Base-by-base conservation (phyloP, 1,139 yeast genomes). In the Kodamaea derodonti region DNA sequence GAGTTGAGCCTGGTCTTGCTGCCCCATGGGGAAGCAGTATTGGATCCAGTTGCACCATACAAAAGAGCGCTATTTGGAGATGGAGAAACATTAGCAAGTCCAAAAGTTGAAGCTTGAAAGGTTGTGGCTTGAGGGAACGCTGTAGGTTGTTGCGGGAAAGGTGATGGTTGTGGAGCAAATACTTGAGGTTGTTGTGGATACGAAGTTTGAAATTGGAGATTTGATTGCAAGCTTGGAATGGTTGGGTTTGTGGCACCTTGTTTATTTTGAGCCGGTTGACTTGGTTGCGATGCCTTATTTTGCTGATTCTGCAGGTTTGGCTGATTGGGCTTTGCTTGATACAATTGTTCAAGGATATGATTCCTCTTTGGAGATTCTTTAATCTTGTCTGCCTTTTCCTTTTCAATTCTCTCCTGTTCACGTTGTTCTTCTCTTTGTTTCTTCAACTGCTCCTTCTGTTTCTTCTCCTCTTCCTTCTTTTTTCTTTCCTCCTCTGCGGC, bases 391-490 rank as follows among this genome's bases (percentile, higher is more conserved):
- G 31, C 48, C 29, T n/a, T 34, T 35, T 47, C 56, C 45, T 56
- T 52, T 47, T 64, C 67, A 20, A 33, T 26, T 33, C 36, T 38
- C 14, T 31, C 34, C n/a, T 30, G 32, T 27, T 40, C 44, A 11
- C 46, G 37, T 54, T 63, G 67, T 46, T 61, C 69, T 51, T 65
- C 62, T 50, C 57, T 58, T 47, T 66, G 65, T 57, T 69, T 65
- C 43, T 58, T 68, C 48, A 56, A 65, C 15, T 46, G 31, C 40
- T 49, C 70, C 58, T 65, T 72, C 59, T 56, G 69, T 51, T 56
- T 65, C 61, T 58, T 72, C 45, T 60, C 72, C 49, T 60, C 72
- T 43, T 60, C 75, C 62, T 58, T 71, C 51, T 50, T 65, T 64
- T 35, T 55, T 35, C 56, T 56, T 48, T 56, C 67, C 41, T 53